Evolutionary conservation across 768 basidiomycete species (phyloP), one percentile per base, ranked within the genome.

Genomic region (Hygrophorus russula): DNA sequence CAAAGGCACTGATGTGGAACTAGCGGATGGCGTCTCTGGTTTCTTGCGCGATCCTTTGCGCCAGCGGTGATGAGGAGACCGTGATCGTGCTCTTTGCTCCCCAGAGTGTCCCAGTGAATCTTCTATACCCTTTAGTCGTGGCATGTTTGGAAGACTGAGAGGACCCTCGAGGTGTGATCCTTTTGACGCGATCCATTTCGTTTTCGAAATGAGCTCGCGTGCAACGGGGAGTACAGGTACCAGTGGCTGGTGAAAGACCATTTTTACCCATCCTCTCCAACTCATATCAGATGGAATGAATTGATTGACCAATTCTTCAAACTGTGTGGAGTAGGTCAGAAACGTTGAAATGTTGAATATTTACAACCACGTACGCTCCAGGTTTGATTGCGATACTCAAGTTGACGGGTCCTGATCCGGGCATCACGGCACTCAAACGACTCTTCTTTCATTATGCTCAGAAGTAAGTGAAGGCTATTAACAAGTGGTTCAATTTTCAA

Each of bases 371-470:
- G 50, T 61, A 88, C 85, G 62, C 84, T 87, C 73, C 74, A 82
- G 2, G 84, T 86, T 54, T 83, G 80, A 51, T 88, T 87, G 46
- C 77, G 78, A 58, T 86, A 91, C 51, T 84, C 80, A 33, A 94
- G 67, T 40, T 79, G 76, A 28, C 87, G 79, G 4, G 88, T 90
- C 47, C 76, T 75, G 57, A 92, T 85, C 27, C 74, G 74, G 8
- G 82, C 84, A 49, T 86, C 82, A 14, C 75, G 77, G 48, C 80
- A 88, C 42, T 86, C 80, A 56, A 96, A 86, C 12, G 90, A 90
- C 42, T 83, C 83, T 48, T 82, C 80, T 55, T 85, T 85, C 59
- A 79, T 75, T 50, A 87, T 80, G 54, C 84, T 90, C 41, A 91
- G 56, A 38, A 88, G 61, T 14, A 90, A 60, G 49, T 83, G 75